phyloP scores from a whole-genome alignment of 2,329 filamentous ascomycete genomes.

The Pseudocercospora macadamiae region DNA sequence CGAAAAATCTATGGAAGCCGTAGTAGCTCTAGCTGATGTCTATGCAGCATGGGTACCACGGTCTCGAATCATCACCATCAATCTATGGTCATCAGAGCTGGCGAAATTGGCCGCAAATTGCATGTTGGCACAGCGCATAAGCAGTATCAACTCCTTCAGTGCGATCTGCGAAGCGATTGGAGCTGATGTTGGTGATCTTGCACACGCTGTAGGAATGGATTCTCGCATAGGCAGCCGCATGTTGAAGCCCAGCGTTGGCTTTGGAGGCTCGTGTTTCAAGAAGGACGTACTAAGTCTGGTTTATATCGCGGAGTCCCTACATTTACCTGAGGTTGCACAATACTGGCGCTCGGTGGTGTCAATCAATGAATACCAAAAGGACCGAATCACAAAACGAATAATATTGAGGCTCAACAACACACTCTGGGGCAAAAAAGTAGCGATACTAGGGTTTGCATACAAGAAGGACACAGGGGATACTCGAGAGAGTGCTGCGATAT shows the following conservation, averaged over 20 bases:
- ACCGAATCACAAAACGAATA: constrained; percentile 54
- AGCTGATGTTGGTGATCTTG: constrained; percentile 72
- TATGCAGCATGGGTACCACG: constrained; percentile 72
- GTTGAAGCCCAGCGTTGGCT: constrained; percentile 73
- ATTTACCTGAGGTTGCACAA: constrained; percentile 69
- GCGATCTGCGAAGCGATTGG: constrained; percentile 75
- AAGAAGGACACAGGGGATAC: constrained; percentile 80
- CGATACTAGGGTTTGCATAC: constrained; percentile 75
- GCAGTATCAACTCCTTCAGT: constrained; percentile 78
- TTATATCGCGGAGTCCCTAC: constrained; percentile 72
- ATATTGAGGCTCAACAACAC: constrained; percentile 65
- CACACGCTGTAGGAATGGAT: constrained; percentile 66
- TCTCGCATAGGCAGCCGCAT: constrained; percentile 71
- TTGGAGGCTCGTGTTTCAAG: constrained; percentile 78
- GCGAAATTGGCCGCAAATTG: constrained; percentile 78
- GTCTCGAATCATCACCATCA: constrained; percentile 68
- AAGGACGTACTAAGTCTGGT: constrained; percentile 76
- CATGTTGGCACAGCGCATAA: constrained; percentile 77
- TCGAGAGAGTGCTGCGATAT: constrained; percentile 69
- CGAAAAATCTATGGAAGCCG: constrained; percentile 61
- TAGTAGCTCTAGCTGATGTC: constrained; percentile 63
- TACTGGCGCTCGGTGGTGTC: constrained; percentile 75
- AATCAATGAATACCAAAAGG: constrained; percentile 71
- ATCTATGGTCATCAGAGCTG: constrained; percentile 76
- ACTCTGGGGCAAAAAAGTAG: constrained; percentile 68